These are phyloP conservation scores for Suillus tomentosus DNA, from an alignment of 768 basidiomycete species.

Conservation along the genomic window DNA sequence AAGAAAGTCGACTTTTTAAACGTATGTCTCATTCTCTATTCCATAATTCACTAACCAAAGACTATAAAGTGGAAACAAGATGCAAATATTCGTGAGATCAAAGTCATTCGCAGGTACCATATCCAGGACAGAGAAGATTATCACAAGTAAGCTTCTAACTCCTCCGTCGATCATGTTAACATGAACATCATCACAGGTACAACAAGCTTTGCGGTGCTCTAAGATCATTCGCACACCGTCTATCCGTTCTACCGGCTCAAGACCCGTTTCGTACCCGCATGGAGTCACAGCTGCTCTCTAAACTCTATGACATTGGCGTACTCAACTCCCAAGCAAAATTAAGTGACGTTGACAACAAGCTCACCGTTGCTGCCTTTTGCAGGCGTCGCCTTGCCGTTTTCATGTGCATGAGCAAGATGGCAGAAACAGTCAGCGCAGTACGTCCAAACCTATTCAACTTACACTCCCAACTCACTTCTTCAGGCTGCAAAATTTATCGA, in stretches of 20 bases:
- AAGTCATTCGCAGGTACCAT: constrained; percentile 94
- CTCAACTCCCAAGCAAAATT: constrained; percentile 86
- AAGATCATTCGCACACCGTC: constrained; percentile 80
- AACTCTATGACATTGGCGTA: constrained; percentile 97
- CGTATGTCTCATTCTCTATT: constrained; percentile 44
- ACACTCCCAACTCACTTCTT: constrained; percentile 15
- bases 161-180: constrained; percentile 1
- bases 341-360: constrained; percentile 90
- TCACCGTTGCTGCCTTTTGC: constrained; percentile 95
- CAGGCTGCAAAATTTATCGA: constrained; percentile 97
- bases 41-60: neutral
- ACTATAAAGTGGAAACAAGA: constrained; percentile 89
- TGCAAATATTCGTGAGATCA: constrained; percentile 85
- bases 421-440: constrained; percentile 92
- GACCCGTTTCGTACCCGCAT: constrained; percentile 86
- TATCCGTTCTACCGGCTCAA: constrained; percentile 84
- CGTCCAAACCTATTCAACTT: constrained; percentile 35
- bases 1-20: constrained; percentile 98
- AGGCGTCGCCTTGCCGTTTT: constrained; percentile 89
- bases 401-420: constrained; percentile 92
- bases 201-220: constrained; percentile 93
- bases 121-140: constrained; percentile 94
- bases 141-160: constrained; percentile 60
- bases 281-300: constrained; percentile 86
- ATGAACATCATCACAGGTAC: constrained; percentile 53